Conservation (phyloP, 1,139 yeast genomes). For the Debaryomycetaceae sp. region DNA sequence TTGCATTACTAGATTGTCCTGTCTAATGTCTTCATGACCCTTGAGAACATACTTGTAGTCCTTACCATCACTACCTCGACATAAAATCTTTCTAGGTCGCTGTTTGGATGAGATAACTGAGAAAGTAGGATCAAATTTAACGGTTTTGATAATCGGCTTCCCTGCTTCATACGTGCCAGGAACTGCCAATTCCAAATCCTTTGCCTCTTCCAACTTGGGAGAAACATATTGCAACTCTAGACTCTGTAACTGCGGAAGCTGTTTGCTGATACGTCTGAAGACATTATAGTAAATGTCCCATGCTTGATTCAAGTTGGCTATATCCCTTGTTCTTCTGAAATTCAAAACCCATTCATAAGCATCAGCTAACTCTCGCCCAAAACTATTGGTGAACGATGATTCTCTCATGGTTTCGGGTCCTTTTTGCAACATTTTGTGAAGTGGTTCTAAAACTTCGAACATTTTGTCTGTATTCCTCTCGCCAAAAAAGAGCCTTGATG, state of each 20-base stretch:
- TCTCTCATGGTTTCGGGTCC: constrained; percentile 95
- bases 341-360: constrained; percentile 93
- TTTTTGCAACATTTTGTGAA: constrained; percentile 74
- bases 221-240: constrained; percentile 92
- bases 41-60: constrained; percentile 77
- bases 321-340: constrained; percentile 79
- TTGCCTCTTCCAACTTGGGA: constrained; percentile 78
- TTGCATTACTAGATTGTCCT: constrained; percentile 97
- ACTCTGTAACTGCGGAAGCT: constrained; percentile 80
- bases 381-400: constrained; percentile 87
- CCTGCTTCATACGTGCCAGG: constrained; percentile 94
- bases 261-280: constrained; percentile 85
- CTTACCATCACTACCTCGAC: constrained; percentile 89
- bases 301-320: constrained; percentile 88
- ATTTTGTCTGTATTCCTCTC: constrained; percentile 93
- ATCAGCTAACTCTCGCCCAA: constrained; percentile 88
- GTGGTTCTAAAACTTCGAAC: constrained; percentile 87
- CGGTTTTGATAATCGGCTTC: constrained; percentile 69
- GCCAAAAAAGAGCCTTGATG: constrained; percentile 88
- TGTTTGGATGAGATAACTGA: constrained; percentile 95
- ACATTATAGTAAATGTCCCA: constrained; percentile 97
- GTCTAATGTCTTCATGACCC: constrained; percentile 98
- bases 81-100: constrained; percentile 80
- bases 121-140: constrained; percentile 75
- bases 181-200: constrained; percentile 79